Evolutionary conservation across 2,329 filamentous ascomycete genomes (phyloP).

Genomic region (Ophiocordyceps unilateralis): DNA sequence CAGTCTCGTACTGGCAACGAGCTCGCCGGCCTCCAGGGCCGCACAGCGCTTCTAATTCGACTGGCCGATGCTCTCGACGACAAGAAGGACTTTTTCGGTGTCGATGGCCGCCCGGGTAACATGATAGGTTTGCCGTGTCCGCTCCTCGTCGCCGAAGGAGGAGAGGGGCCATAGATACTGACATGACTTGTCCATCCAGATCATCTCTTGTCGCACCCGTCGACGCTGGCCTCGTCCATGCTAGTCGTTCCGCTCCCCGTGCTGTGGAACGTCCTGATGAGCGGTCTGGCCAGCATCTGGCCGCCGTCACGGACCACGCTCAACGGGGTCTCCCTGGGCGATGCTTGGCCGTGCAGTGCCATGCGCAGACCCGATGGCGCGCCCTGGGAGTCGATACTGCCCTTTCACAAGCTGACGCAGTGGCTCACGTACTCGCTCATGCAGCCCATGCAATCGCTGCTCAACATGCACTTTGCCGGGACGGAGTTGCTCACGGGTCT

Average conservation of each 20-base stretch:
- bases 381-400: constrained; percentile 61
- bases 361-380: constrained; percentile 47
- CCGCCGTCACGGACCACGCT: constrained; percentile 71
- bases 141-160: not conserved
- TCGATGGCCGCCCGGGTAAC: constrained; percentile 72
- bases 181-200: constrained; percentile 44
- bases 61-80: constrained; percentile 57
- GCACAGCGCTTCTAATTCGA: constrained; percentile 60
- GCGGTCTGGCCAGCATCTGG: constrained; percentile 77
- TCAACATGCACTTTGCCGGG: constrained; percentile 67
- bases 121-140: constrained; percentile 57
- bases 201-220: constrained; percentile 80
- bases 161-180: too few species aligned
- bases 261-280: constrained; percentile 81
- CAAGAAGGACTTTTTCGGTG: constrained; percentile 71
- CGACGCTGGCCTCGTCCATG: constrained; percentile 74
- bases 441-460: constrained; percentile 71
- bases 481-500: constrained; percentile 71
- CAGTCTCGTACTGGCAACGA: constrained; percentile 70
- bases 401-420: constrained; percentile 88
- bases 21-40: constrained; percentile 70
- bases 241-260: constrained; percentile 77
- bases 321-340: constrained; percentile 72
- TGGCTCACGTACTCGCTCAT: constrained; percentile 92
- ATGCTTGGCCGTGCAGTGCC: constrained; percentile 79